Evolutionary conservation across 495 filamentous ascomycete genomes (phyloP).

Genomic region (Lepidopterella palustris): DNA sequence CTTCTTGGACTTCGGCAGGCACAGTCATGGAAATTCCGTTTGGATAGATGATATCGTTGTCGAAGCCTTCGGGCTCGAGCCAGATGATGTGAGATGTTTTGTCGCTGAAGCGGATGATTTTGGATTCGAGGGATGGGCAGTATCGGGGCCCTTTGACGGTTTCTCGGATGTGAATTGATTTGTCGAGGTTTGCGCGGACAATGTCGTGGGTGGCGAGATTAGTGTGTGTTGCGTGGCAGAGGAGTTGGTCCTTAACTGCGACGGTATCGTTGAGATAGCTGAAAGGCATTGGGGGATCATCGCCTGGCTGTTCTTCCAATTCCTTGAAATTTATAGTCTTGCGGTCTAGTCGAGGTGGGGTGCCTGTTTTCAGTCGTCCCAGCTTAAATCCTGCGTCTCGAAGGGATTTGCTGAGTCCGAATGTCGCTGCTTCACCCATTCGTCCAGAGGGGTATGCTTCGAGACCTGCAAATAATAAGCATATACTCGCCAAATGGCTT

Average conservation of each 20-base stretch:
- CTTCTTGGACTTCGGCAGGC: conserved; percentile 75
- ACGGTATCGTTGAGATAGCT: conserved; percentile 80
- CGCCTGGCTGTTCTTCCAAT: conserved; percentile 68
- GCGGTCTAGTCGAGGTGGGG: conserved; percentile 78
- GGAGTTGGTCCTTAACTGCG: conserved; percentile 69
- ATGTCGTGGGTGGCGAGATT: conserved; percentile 78
- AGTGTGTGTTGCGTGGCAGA: conserved; percentile 77
- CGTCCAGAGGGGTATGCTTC: conserved; percentile 78
- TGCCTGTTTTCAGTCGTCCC: conserved; percentile 91
- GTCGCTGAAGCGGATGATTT: conserved; percentile 79
- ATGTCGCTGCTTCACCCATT: conserved; percentile 91
- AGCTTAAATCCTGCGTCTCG: conserved; percentile 84
- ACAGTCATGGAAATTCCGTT: conserved; percentile 98
- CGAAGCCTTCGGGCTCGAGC: conserved; percentile 94
- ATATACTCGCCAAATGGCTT: neutral
- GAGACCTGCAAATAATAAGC: conserved; percentile 43
- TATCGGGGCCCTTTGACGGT: conserved; percentile 91
- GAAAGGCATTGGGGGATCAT: conserved; percentile 83
- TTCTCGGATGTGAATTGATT: conserved; percentile 92
- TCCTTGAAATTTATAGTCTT: conserved; percentile 72
- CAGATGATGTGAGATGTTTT: conserved; percentile 81
- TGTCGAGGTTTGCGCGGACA: conserved; percentile 77
- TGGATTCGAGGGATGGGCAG: conserved; percentile 91
- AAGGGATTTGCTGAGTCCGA: conserved; percentile 87
- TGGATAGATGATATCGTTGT: conserved; percentile 86